Conservation (phyloP, 2,329 filamentous ascomycete species). For the Colletotrichum somersetense region DNA sequence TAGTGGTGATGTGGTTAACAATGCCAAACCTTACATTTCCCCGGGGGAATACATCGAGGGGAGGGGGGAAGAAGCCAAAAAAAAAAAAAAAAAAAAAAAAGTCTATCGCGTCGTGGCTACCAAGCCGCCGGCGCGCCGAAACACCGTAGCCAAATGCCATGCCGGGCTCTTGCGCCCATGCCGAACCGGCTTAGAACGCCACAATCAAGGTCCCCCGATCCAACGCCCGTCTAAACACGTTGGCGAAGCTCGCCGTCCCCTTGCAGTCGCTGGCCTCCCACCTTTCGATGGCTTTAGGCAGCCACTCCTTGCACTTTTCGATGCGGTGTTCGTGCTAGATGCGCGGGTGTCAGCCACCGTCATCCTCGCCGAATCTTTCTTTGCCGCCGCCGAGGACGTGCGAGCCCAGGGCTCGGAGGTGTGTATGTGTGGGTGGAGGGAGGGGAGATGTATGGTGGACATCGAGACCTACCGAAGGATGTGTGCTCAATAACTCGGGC, state of each 20-base stretch:
- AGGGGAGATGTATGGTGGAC: not conserved
- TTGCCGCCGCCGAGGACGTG: not conserved
- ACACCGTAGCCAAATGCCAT: constrained; percentile 20
- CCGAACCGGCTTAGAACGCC: constrained; percentile 26
- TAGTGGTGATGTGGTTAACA: not conserved
- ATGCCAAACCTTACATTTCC: not conserved
- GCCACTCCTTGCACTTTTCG: constrained; percentile 73
- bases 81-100: not conserved
- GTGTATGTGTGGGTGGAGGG: too few species aligned
- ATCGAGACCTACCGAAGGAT: constrained; percentile 72
- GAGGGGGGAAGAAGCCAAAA: not conserved
- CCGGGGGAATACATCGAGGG: not conserved
- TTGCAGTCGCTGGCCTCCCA: constrained; percentile 66
- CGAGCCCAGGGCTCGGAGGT: not conserved
- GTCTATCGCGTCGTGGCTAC: not conserved
- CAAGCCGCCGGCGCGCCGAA: not conserved
- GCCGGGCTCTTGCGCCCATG: not conserved
- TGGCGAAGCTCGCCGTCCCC: constrained; percentile 65
- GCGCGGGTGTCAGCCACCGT: constrained; percentile 6
- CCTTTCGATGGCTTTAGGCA: constrained; percentile 69
- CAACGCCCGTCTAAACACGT: constrained; percentile 64
- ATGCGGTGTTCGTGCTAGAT: constrained; percentile 71
- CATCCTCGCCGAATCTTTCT: too few species aligned
- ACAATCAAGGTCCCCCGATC: constrained; percentile 51
- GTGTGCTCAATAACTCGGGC: constrained; percentile 81